A percentile compares a stretch with the other conserved stretches of the same genome.
phyloP scores from a whole-genome alignment of 352 stramenopile species.

The Phytophthora melonis region DNA sequence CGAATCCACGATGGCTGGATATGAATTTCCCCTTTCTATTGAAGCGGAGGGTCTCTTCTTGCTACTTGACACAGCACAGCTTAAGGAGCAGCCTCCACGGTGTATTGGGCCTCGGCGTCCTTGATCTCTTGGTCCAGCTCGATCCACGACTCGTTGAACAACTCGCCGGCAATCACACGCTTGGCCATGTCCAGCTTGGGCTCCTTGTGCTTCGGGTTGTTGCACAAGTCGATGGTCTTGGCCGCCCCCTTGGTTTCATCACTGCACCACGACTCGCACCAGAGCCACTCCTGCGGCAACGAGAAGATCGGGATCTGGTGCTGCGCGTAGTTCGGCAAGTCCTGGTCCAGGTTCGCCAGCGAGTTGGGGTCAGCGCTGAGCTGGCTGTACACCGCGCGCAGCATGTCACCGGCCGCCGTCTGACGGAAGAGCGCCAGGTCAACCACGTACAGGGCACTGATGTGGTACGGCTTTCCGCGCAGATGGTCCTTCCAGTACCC shows the following conservation, averaged over 20 bases:
- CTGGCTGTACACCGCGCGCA: conserved; percentile 97
- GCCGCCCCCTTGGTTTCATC: conserved; percentile 97
- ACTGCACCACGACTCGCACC: conserved; percentile 99
- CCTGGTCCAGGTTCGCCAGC: conserved; percentile 99
- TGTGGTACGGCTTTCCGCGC: conserved; percentile 98
- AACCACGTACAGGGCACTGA: conserved; percentile 99
- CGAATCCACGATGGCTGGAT: conserved; percentile 22
- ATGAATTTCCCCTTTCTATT: conserved; percentile 27
- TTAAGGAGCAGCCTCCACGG: conserved; percentile 23
- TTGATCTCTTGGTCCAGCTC: conserved; percentile 98
- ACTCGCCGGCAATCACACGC: conserved; percentile 95
- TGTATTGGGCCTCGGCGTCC: conserved; percentile 55
- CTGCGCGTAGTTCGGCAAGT: conserved; percentile 99
- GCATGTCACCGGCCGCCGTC: conserved; percentile 95
- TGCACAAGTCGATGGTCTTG: conserved; percentile 99
- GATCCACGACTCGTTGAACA: conserved; percentile 99
- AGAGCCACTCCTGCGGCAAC: conserved; percentile 98
- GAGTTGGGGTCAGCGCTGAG: conserved; percentile 98
- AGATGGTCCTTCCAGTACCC: conserved; percentile 99
- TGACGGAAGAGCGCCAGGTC: conserved; percentile 97
- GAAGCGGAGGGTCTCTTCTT: conserved; percentile 1
- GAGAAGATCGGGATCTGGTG: conserved; percentile 97
- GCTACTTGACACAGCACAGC: conserved; percentile 2
- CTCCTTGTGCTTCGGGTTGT: conserved; percentile 99
- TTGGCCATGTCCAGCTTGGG: conserved; percentile 99